Evolutionary conservation across 2,329 filamentous ascomycete genomes (phyloP).

Genomic region (Trematosphaeria pertusa): DNA sequence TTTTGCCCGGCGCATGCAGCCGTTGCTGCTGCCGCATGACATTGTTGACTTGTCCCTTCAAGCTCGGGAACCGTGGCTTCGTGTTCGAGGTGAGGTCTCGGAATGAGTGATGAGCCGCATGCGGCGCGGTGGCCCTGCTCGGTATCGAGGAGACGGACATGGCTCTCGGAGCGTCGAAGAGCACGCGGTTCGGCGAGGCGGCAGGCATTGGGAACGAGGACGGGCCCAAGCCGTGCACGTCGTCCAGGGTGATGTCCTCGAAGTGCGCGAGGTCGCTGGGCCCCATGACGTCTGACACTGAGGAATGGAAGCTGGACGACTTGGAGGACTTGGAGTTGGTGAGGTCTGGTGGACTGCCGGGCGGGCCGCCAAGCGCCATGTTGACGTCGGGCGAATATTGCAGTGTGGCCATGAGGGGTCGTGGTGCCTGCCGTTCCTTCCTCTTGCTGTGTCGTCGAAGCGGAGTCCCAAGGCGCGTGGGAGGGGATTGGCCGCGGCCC

Average conservation of each 20-base stretch:
- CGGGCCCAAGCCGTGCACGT: slow-evolving; percentile 63
- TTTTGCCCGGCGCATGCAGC: slow-evolving; percentile 49
- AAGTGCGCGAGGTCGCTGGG: slow-evolving; percentile 80
- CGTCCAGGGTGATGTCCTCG: slow-evolving; percentile 89
- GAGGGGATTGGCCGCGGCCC: slow-evolving; percentile 11
- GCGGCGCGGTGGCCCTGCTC: slow-evolving; percentile 20
- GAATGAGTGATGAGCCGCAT: slow-evolving; percentile 35
- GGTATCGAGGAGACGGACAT: too few species aligned
- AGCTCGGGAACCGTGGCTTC: slow-evolving; percentile 49
- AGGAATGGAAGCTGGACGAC: slow-evolving; percentile 85
- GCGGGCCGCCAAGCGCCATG: slow-evolving; percentile 53
- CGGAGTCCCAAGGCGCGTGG: slow-evolving; percentile 33
- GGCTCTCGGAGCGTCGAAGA: slow-evolving; percentile 38
- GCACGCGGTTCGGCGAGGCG: slow-evolving; percentile 35
- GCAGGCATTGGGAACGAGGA: slow-evolving; percentile 54
- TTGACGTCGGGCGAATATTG: slow-evolving; percentile 33
- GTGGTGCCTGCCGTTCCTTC: slow-evolving; percentile 32
- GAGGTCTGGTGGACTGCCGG: slow-evolving; percentile 78
- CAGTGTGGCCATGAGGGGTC: slow-evolving; percentile 47
- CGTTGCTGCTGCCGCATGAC: slow-evolving; percentile 42
- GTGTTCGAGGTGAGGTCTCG: slow-evolving; percentile 47
- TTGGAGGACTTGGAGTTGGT: slow-evolving; percentile 88
- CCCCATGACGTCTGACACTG: slow-evolving; percentile 67
- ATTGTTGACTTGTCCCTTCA: slow-evolving; percentile 49
- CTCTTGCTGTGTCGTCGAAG: slow-evolving; percentile 20